Percentiles rank a stretch among this genome's conserved stretches.
phyloP scores from a whole-genome alignment of 129 eudicot genomes.

The Dittrichia graveolens region DNA sequence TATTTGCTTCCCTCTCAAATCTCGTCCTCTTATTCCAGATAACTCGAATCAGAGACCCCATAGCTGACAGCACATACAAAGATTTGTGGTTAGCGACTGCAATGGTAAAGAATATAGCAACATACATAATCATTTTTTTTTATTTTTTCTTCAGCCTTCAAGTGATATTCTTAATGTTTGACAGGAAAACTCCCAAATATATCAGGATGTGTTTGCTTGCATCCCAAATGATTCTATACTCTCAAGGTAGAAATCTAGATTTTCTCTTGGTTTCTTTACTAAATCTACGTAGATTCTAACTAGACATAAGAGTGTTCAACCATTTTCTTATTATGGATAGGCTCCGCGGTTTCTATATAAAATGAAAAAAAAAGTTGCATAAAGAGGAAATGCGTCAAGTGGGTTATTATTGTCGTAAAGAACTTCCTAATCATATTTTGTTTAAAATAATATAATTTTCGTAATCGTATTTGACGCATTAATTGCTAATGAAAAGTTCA shows the following conservation, averaged over 20 bases:
- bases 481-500: not conserved
- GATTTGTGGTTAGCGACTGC: conserved; percentile 85
- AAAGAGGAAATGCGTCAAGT: not conserved
- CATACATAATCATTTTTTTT: not conserved
- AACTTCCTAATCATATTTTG: not conserved
- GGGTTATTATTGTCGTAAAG: not conserved
- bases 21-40: conserved; percentile 44
- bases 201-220: conserved; percentile 81
- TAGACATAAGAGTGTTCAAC: not conserved
- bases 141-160: not conserved
- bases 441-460: not conserved
- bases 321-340: not conserved
- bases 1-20: not conserved
- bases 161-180: conserved; percentile 27
- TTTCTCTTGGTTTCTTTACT: not conserved
- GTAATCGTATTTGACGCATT: not conserved
- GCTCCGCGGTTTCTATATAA: not conserved
- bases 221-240: conserved; percentile 81
- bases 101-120: conserved; percentile 45
- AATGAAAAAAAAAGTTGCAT: not conserved
- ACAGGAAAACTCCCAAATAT: conserved; percentile 74
- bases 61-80: conserved; percentile 72
- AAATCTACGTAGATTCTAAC: not conserved
- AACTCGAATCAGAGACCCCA: conserved; percentile 63
- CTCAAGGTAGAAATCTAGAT: conserved; percentile 61